A percentile compares a stretch with the other conserved stretches of the same genome.
Evolutionary conservation across 805 yeast species (phyloP).

Genomic region (Saccharomycopsis microspora): DNA sequence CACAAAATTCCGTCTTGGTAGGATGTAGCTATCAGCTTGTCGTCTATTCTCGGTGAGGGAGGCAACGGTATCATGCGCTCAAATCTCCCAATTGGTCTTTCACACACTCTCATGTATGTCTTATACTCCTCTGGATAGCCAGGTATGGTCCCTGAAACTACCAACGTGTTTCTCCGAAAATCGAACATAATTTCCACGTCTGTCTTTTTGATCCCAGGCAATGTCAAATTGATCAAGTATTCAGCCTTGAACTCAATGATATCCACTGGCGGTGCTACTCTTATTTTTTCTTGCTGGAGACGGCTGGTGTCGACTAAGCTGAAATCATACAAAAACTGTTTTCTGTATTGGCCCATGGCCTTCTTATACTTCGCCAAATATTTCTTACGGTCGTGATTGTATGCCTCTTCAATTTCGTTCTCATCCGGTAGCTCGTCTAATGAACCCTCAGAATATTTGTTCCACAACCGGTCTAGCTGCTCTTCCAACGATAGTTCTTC

Average conservation of each 20-base stretch:
- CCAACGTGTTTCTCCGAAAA: constrained; percentile 7
- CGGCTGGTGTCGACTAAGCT: constrained; percentile 1
- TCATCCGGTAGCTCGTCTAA: no score
- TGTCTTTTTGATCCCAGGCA: constrained; percentile 14
- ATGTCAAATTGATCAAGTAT: constrained; percentile 23
- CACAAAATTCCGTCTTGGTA: constrained; percentile 14
- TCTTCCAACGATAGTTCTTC: no score
- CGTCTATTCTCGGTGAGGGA: constrained; percentile 15
- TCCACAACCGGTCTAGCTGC: no score
- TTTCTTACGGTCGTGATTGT: no score
- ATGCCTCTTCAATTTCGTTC: no score
- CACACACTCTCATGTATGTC: constrained; percentile 9
- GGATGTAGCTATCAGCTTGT: constrained; percentile 6
- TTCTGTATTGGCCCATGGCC: background rate
- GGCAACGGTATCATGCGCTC: constrained; percentile 16
- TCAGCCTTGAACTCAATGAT: constrained; percentile 26
- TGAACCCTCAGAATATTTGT: no score
- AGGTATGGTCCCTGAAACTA: constrained; percentile 8
- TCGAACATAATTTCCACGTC: constrained; percentile 13
- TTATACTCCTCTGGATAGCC: constrained; percentile 5
- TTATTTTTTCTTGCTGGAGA: constrained; percentile 3
- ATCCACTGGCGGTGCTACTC: constrained; percentile 22
- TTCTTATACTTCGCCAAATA: no score
- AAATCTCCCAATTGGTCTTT: constrained; percentile 15
- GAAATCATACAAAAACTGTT: constrained; percentile 7